Evolutionary conservation across 2,329 filamentous ascomycete genomes (phyloP), one percentile per base, ranked within the genome.

Genomic region (Periconia macrospinosa): DNA sequence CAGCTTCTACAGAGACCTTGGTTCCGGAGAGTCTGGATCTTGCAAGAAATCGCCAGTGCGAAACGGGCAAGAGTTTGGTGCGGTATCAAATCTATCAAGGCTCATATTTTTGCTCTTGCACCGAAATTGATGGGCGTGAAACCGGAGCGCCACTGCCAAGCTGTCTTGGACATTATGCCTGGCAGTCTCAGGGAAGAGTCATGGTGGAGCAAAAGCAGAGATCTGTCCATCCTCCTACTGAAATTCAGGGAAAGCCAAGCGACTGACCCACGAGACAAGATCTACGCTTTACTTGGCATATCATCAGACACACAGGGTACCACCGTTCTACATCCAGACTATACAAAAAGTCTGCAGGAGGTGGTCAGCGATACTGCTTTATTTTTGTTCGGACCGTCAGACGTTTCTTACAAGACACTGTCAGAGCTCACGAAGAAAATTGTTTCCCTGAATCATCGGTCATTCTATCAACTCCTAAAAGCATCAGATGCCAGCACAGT

Each of bases 101-200:
- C 57, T 13, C 35, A 44, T 14, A 55, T 50, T 20, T 60, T 62
- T 47, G 53, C 50, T n/a, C 45, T 53, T 41, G 45, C 47, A 8
- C 53, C 57, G 17, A 43, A 9, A 7, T n/a, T 63, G 13, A 23
- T 61, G 40, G 44, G 27, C 23, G 27, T 48, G 13, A 20, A 40
- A 19, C 56, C 50, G 27, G 43, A 55, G 3, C 20, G 43, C 2
- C 56, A 59, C 46, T 61, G 60, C 35, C 53, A 59, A 55, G 33
- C 58, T 46, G 49, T 63, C 18, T 45, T 63, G 18, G 57, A 63
- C 20, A 57, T 63, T 18, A 60, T 63, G 55, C 59, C 60, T 30
- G 57, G 58, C 1, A 30, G 48, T 11, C 45, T 41, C 11, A 37
- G 58, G 17, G 18, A 53, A n/a, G 11, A 23, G 13, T 59, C 60